Evolutionary conservation across 306 rosid species (phyloP).

Genomic region (Pueraria montana): DNA sequence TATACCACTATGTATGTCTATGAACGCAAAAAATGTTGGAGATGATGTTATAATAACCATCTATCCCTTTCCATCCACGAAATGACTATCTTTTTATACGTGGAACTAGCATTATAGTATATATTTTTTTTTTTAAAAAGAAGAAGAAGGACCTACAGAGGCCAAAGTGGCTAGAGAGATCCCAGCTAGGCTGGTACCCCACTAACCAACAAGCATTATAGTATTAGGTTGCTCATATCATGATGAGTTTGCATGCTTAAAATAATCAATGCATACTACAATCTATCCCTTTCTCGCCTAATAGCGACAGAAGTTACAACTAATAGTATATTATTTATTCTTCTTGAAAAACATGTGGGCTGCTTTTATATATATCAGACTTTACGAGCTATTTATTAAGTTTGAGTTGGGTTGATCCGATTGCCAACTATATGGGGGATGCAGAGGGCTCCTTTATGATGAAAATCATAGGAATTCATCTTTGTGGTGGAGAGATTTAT

Average conservation of each 20-base stretch:
- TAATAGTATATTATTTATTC: neutral
- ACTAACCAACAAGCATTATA: conserved; percentile 27
- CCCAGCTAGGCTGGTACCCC: too few relatives aligned
- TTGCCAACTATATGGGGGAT: too few relatives aligned
- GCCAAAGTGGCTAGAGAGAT: too few relatives aligned
- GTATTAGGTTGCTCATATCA: conserved; percentile 7
- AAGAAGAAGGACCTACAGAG: too few relatives aligned
- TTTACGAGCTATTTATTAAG: neutral
- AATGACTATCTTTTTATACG: neutral
- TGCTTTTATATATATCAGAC: neutral
- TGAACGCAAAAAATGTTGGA: neutral
- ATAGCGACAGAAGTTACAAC: neutral
- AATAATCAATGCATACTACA: neutral
- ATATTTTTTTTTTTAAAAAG: too few relatives aligned
- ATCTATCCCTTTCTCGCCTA: conserved; percentile 1
- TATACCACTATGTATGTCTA: neutral
- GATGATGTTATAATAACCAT: neutral
- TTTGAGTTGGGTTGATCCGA: neutral
- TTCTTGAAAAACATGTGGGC: neutral
- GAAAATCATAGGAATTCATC: too few relatives aligned
- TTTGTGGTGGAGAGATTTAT: too few relatives aligned
- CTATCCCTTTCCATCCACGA: conserved; percentile 7
- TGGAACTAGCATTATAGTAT: conserved; percentile 23
- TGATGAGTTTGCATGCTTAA: neutral
- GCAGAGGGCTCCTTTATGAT: too few relatives aligned